A percentile compares a stretch with the other conserved stretches of the same genome.
Evolutionary conservation across 1,284 basidiomycete species (phyloP).

Genomic region (Somion occarium): DNA sequence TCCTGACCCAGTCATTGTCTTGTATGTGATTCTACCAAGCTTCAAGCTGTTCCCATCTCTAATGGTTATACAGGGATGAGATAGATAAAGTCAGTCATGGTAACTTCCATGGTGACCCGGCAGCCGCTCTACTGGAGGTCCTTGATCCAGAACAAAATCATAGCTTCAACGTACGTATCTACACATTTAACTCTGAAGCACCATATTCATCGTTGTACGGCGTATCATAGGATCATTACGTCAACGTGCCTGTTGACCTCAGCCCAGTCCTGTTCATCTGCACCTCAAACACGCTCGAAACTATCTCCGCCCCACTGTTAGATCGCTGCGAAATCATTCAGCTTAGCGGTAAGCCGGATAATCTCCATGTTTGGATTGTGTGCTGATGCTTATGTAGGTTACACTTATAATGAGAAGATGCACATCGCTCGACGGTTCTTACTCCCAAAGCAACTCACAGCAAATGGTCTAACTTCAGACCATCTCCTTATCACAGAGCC

Average conservation of each 20-base stretch:
- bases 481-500: conserved; percentile 47
- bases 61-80: conserved; percentile 52
- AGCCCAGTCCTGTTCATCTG: conserved; percentile 88
- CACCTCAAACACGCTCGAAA: conserved; percentile 83
- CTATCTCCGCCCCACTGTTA: conserved; percentile 79
- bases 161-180: conserved; percentile 63
- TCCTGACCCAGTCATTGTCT: conserved; percentile 72
- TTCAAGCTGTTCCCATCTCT: conserved; percentile 16
- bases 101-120: conserved; percentile 88
- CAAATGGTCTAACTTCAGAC: conserved; percentile 56
- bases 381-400: conserved; percentile 41
- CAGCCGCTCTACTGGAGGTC: conserved; percentile 84
- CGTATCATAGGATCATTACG: conserved; percentile 85
- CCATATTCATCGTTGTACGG: too few relatives aligned
- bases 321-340: conserved; percentile 73
- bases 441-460: conserved; percentile 77
- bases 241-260: conserved; percentile 87
- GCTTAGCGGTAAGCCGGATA: conserved; percentile 48
- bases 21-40: conserved; percentile 46
- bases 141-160: conserved; percentile 91
- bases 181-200: conserved; percentile 9
- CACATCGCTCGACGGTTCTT: conserved; percentile 85
- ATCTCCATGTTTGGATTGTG: conserved; percentile 18
- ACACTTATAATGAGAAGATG: conserved; percentile 88
- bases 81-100: conserved; percentile 86